These are phyloP conservation scores for Pseudogymnoascus sp. DNA, from an alignment of 2,329 filamentous ascomycete species.

Conservation along the genomic window DNA sequence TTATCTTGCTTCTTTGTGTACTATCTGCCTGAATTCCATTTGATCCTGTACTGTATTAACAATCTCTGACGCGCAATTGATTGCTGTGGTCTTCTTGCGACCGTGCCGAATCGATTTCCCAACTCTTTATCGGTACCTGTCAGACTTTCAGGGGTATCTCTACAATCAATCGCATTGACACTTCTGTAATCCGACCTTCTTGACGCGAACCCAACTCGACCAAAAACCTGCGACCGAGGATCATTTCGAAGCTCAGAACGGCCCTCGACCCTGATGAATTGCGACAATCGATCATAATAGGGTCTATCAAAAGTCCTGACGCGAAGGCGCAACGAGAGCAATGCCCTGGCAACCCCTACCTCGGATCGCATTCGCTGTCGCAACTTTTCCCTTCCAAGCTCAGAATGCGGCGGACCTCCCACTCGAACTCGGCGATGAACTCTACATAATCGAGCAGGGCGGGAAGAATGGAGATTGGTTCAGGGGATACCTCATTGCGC, in stretches of 20 bases:
- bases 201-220: neutral
- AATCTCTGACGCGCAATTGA: neutral
- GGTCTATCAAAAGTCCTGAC: neutral
- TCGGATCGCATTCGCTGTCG: conserved; percentile 95
- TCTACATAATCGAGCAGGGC: conserved; percentile 98
- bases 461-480: conserved; percentile 80
- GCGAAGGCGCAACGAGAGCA: conserved; percentile 8
- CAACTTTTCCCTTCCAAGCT: conserved; percentile 87
- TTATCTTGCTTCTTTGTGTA: neutral
- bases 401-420: conserved; percentile 84
- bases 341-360: conserved; percentile 98
- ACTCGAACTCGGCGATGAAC: conserved; percentile 93
- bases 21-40: neutral
- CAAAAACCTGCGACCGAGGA: neutral
- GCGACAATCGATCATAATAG: neutral
- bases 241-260: neutral
- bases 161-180: neutral
- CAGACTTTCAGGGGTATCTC: conserved; percentile 4
- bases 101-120: neutral
- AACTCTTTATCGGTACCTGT: conserved; percentile 5
- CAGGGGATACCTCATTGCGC: conserved; percentile 89
- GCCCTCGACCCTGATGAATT: conserved; percentile 2
- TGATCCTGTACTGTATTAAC: neutral
- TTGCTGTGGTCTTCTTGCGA: neutral
- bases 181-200: neutral